A percentile compares a stretch with the other conserved stretches of the same genome.
Conservation (phyloP, 2,329 filamentous ascomycete species). For the Clonostachys byssicola region DNA sequence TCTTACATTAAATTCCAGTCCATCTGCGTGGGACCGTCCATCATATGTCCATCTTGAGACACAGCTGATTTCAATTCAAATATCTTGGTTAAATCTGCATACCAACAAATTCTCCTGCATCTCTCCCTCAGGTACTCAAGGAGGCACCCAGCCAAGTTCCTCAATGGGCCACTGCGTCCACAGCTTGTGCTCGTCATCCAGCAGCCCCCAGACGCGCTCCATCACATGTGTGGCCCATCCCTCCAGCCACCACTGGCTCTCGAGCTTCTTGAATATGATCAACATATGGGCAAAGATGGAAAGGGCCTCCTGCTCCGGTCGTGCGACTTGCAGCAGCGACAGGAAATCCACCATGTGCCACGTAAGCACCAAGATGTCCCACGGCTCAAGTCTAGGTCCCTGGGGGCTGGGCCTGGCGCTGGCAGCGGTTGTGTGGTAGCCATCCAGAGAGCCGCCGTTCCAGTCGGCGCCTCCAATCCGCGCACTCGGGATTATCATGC, state of each 20-base stretch:
- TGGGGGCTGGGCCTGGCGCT: too few species aligned
- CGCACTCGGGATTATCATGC: conserved; percentile 1
- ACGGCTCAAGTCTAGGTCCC: conserved; percentile 17
- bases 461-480: background rate
- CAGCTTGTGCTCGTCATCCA: conserved; percentile 27
- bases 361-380: conserved; percentile 34
- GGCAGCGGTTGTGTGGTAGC: too few species aligned
- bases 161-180: conserved; percentile 25
- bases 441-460: background rate
- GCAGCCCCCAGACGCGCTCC: conserved; percentile 16
- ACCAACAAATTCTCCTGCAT: too few species aligned
- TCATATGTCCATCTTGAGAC: too few species aligned
- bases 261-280: conserved; percentile 20
- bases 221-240: conserved; percentile 27
- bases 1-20: too few species aligned
- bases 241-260: conserved; percentile 28
- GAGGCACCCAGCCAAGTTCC: conserved; percentile 13
- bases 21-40: too few species aligned
- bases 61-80: too few species aligned
- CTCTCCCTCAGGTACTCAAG: background rate
- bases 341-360: conserved; percentile 27
- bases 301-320: conserved; percentile 18
- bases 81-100: too few species aligned
- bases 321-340: conserved; percentile 17
- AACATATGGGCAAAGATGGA: conserved; percentile 28